Evolutionary conservation across 768 basidiomycete species (phyloP), one percentile per base, ranked within the genome.

Genomic region (Termitomyces sp.): DNA sequence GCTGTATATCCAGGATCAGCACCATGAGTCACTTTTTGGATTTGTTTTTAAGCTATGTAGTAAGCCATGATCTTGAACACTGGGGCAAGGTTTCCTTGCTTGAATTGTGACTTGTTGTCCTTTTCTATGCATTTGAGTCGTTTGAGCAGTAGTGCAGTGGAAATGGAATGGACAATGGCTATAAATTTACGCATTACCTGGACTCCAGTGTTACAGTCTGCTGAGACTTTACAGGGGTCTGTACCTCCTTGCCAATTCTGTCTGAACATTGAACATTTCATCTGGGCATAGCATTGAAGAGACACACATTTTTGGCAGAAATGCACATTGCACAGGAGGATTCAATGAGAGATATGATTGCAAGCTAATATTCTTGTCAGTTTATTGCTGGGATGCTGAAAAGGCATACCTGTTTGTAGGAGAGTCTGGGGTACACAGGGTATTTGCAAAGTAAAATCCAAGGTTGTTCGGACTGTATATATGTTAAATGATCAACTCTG

Each of bases 151-250:
- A 50, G 18, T 14, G 20, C 26, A 10, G 49, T 50, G 1, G 34
- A 50, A 3, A 16, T 13, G 4, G 34, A 34, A 22, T 50, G 49
- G 49, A 50, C 34, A 3, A 50, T 50, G 2, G 49, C 49, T 4
- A 36, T 34, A 18, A 50, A 50, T 24, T 50, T 24, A 49, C 29
- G 47, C 56, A 65, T 61, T 31, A 76, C 79, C 79, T 81, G 42
- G 78, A 77, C 61, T 78, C 77, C 42, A 79, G 79, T 4, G 79
- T 81, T 53, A 74, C 64, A 54, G 70, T 74, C 63, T 77, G 77
- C 44, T 72, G 74, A 37, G 69, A 68, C 46, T 56, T 58, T 12
- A 62, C 48, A 55, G 51, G 61, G 46, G 46, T 46, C 14, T 58
- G 60, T n/a, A 59, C 56, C n/a, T 67, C 69, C 31, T 66, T 66